phyloP scores from a whole-genome alignment of 1,284 basidiomycete genomes.

The Rhodotorula sp. region DNA sequence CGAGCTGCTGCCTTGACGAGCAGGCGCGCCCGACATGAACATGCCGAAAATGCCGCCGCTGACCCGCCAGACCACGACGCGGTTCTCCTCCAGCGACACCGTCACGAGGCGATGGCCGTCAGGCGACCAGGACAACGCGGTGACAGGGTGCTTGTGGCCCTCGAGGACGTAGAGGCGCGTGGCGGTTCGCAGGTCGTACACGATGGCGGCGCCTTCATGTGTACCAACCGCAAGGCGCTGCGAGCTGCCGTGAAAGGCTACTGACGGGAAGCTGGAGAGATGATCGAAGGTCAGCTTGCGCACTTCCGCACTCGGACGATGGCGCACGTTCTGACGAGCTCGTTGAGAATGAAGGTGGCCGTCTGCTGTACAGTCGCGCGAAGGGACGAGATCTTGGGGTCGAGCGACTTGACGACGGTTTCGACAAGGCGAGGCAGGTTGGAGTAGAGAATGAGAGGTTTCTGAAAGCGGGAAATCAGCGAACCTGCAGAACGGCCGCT shows the following conservation, averaged over 20 bases:
- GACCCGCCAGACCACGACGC: slow-evolving; percentile 56
- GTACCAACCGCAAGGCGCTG: slow-evolving; percentile 93
- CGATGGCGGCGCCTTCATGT: slow-evolving; percentile 66
- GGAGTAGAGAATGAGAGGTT: slow-evolving; percentile 78
- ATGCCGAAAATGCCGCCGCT: slow-evolving; percentile 58
- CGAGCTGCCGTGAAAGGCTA: slow-evolving; percentile 80
- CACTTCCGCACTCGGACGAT: background rate
- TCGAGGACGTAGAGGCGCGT: slow-evolving; percentile 93
- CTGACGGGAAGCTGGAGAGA: slow-evolving; percentile 71
- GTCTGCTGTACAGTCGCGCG: slow-evolving; percentile 84
- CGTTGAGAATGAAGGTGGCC: slow-evolving; percentile 87
- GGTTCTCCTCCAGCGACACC: slow-evolving; percentile 75
- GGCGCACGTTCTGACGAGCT: slow-evolving; percentile 77
- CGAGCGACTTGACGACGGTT: slow-evolving; percentile 92
- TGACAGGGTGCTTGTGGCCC: slow-evolving; percentile 73
- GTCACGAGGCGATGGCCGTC: slow-evolving; percentile 89
- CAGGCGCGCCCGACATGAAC: slow-evolving; percentile 85
- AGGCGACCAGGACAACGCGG: slow-evolving; percentile 82
- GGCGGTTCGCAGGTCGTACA: slow-evolving; percentile 96
- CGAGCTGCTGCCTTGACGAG: slow-evolving; percentile 63
- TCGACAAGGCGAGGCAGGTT: slow-evolving; percentile 86
- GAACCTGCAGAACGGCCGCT: background rate
- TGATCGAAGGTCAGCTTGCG: background rate
- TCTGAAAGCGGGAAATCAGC: slow-evolving; percentile 52
- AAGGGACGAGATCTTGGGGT: slow-evolving; percentile 78